Base-by-base conservation (phyloP, 1,284 basidiomycete genomes). In the Entoloma clypeatum region DNA sequence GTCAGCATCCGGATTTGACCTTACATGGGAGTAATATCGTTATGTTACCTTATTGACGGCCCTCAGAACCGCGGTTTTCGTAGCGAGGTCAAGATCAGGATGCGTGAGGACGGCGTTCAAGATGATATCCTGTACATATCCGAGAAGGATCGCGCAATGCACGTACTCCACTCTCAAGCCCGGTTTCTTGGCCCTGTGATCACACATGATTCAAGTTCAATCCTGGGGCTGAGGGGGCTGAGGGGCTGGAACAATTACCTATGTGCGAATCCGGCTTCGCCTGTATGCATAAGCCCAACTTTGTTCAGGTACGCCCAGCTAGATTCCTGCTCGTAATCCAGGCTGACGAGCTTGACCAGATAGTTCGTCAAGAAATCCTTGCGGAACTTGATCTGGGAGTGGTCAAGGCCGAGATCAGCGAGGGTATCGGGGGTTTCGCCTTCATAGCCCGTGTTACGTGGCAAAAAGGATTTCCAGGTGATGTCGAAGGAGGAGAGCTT, bases 201-300 rank as follows among this genome's bases (percentile, higher is more conserved):
- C 3, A 19, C 14, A 11, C 13, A 13, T 18, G 23, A 3, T 11
- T 21, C 4, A 6, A 5, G 27, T 21, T 16, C 3, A 17, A 40
- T 27, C 16, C 13, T n/a, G n/a, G n/a, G n/a, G n/a, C n/a, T n/a
- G n/a, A n/a, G n/a, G n/a, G n/a, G n/a, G n/a, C n/a, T n/a, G n/a
- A n/a, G n/a, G n/a, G n/a, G n/a, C n/a, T 19, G 25, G 11, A 28
- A 17, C 10, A 41, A 48, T 16, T 38, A 54, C 45, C 58, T 44
- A 47, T 65, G 61, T 35, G 63, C 63, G 58, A 72, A 72, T 0
- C 67, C 63, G 31, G 64, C 61, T 10, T 60, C 60, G 17, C 69
- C 69, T 0, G 71, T 73, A 50, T 72, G 71, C 69, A 73, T 73
- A 36, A 69, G 57, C 5, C 68, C 71, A 25, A 71, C 71, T 53